Conservation (phyloP, 441 rosid genomes). For the Eutrema salsugineum region DNA sequence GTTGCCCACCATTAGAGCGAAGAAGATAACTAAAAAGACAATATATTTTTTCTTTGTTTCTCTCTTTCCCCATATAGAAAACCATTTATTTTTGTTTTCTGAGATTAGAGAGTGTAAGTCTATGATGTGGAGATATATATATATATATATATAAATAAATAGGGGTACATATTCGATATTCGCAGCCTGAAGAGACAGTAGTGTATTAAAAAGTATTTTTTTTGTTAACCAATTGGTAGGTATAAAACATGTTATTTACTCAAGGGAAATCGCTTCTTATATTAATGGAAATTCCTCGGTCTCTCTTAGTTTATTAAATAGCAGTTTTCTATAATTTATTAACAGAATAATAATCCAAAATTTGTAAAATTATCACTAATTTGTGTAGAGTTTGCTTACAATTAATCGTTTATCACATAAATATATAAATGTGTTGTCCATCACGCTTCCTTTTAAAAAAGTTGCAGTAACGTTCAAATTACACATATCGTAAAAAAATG, state of each 20-base stretch:
- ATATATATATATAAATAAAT: no score
- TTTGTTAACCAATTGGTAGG: no score
- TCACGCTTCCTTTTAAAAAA: neutral
- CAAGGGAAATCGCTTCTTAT: neutral
- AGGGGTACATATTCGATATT: neutral
- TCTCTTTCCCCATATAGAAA: constrained; percentile 9
- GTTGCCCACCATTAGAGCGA: constrained; percentile 9
- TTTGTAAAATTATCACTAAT: no score
- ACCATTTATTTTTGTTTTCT: neutral
- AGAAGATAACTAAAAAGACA: constrained; percentile 14
- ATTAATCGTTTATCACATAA: neutral
- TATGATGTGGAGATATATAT: constrained; percentile 14
- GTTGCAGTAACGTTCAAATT: neutral
- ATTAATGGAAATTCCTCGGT: neutral
- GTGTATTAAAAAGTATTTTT: neutral
- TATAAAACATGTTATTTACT: neutral
- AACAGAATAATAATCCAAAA: neutral
- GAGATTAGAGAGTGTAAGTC: neutral
- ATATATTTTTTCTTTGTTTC: neutral
- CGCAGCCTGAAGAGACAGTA: constrained; percentile 18
- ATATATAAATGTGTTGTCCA: neutral
- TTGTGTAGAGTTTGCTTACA: no score
- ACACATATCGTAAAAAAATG: neutral
- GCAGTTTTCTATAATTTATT: neutral
- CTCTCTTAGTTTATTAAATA: neutral